Evolutionary conservation across 257 asterid genomes (phyloP), one percentile per base, ranked within the genome.

Genomic region (Datura wrightii): DNA sequence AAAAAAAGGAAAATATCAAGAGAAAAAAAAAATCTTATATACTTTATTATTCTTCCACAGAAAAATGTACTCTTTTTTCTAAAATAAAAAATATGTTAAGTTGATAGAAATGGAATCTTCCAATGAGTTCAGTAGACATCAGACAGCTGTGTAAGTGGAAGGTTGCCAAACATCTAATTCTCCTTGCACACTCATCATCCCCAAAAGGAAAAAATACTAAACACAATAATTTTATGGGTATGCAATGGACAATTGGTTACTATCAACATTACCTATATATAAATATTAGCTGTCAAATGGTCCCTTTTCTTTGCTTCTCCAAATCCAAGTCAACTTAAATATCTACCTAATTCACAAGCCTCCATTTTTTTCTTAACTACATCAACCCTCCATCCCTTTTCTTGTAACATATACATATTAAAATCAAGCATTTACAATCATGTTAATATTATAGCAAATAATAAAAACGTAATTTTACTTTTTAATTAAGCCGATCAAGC

Each of bases 131-230:
- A 74, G 80, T 74, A 48, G n/a, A 11, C 59, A 72, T 46, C 41
- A 72, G 55, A 74, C 80, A 74, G 59, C 59, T 74, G 59, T 74
- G 80, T 41, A 46, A 46, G 59, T 6, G 58, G 80, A 72, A 48
- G 19, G 80, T 74, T n/a, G 42, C 80, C 80, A 74, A 48, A 24
- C 19, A 74, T 46, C 80, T 48, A 74, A 71, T 71, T 44, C 56
- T n/a, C 46, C 46, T 14, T 34, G 11, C 10, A 16, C 54, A 18
- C 78, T 15, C 54, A 16, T 41, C 54, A 63, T 63, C 36, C 36
- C 36, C 52, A 41, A 39, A 8, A 18, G 36, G 16, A 70, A 70
- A 70, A 41, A 41, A n/a, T 71, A 71, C 39, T 71, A 19, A 19
- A 74, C 80, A 6, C 13, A 10, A 0, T 19, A n/a, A 5, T 63